Percentiles rank a stretch among this genome's conserved stretches.
Evolutionary conservation across 352 stramenopile species (phyloP).

Genomic region (Discostella stelligera): DNA sequence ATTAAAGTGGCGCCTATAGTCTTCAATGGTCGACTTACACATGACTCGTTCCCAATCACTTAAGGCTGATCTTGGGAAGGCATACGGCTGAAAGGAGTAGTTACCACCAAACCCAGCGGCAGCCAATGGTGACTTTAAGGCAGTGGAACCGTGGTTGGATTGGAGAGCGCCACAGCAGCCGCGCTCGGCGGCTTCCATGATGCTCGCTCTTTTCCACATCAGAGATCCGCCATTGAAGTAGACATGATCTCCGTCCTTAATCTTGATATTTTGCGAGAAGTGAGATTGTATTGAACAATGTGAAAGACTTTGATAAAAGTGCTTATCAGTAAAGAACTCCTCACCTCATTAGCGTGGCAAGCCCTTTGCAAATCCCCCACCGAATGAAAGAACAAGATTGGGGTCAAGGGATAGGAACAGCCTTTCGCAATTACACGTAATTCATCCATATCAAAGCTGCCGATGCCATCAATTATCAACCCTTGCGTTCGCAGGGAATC

Average conservation of each 20-base stretch:
- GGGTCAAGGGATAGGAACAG: conserved; percentile 35
- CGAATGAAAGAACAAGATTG: conserved; percentile 59
- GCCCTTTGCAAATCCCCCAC: conserved; percentile 58
- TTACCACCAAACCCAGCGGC: neutral
- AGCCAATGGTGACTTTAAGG: neutral
- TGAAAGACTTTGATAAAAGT: neutral
- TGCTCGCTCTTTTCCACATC: conserved; percentile 46
- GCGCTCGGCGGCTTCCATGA: conserved; percentile 45
- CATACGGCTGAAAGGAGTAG: conserved; percentile 55
- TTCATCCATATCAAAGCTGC: conserved; percentile 57
- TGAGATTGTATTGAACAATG: neutral
- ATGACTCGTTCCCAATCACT: conserved; percentile 40
- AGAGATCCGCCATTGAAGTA: conserved; percentile 63
- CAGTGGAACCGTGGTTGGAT: conserved; percentile 15
- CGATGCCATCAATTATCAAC: conserved; percentile 49
- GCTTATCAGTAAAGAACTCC: neutral
- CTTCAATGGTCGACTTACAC: conserved; percentile 49
- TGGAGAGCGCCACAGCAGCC: conserved; percentile 36
- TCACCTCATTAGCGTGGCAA: conserved; percentile 56
- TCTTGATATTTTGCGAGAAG: conserved; percentile 6
- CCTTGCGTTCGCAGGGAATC: conserved; percentile 43
- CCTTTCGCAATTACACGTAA: conserved; percentile 40
- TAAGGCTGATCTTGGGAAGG: conserved; percentile 36
- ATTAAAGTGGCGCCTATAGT: conserved; percentile 52
- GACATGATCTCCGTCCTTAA: conserved; percentile 52